Evolutionary conservation across 2,329 filamentous ascomycete species (phyloP).

Genomic region (Clonostachys rosea): DNA sequence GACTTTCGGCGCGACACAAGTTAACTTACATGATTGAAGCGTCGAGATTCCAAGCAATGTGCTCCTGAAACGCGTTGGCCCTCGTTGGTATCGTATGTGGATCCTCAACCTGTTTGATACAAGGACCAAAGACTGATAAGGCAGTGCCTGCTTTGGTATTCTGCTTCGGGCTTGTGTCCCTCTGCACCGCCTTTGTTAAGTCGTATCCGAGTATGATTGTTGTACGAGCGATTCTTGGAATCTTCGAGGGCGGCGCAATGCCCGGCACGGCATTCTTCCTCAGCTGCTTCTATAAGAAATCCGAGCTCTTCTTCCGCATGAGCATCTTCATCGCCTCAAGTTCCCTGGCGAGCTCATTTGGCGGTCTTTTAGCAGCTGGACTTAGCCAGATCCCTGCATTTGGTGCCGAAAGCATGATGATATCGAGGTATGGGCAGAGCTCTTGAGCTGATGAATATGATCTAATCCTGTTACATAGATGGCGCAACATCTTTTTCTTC

Average conservation of each 20-base stretch:
- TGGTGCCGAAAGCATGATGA: too few species aligned
- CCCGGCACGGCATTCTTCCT: slow-evolving; percentile 53
- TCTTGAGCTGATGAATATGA: too few species aligned
- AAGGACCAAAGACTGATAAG: background rate
- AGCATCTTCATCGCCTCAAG: slow-evolving; percentile 52
- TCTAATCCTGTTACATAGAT: slow-evolving; percentile 18
- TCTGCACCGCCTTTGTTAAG: slow-evolving; percentile 50
- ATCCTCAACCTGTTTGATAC: too few species aligned
- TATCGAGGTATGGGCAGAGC: too few species aligned
- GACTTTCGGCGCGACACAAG: too few species aligned
- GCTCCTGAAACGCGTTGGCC: slow-evolving; percentile 45
- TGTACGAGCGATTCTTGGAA: slow-evolving; percentile 41
- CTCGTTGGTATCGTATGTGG: slow-evolving; percentile 34
- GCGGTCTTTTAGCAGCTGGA: slow-evolving; percentile 50
- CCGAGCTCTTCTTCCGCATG: slow-evolving; percentile 49
- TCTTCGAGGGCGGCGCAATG: slow-evolving; percentile 54
- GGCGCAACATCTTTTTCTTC: slow-evolving; percentile 60
- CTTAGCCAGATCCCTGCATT: background rate
- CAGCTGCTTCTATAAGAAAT: slow-evolving; percentile 49
- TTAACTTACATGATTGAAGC: slow-evolving; percentile 10
- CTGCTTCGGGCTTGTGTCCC: slow-evolving; percentile 48
- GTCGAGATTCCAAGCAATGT: slow-evolving; percentile 54
- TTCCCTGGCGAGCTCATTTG: slow-evolving; percentile 53
- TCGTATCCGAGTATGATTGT: slow-evolving; percentile 39
- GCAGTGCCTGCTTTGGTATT: slow-evolving; percentile 43